Evolutionary conservation across 2,329 filamentous ascomycete genomes (phyloP).

Genomic region (Clonostachys solani): DNA sequence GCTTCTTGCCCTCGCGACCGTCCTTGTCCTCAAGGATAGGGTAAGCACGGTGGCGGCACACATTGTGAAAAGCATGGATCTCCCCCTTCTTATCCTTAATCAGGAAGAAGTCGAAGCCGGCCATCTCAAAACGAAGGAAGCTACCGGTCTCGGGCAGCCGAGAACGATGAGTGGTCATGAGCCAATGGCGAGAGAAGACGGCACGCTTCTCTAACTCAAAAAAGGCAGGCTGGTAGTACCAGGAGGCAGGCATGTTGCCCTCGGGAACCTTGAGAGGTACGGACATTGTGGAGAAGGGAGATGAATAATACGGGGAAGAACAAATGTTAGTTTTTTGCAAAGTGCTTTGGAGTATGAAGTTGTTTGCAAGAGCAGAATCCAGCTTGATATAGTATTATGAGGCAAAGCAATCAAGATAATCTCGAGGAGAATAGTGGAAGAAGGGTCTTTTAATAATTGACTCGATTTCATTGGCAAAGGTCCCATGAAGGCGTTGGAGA

Average conservation of each 20-base stretch:
- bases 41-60: constrained; percentile 58
- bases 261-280: not conserved
- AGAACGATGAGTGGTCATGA: constrained; percentile 47
- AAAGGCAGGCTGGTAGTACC: constrained; percentile 49
- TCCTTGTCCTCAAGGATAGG: constrained; percentile 47
- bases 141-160: constrained; percentile 47
- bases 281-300: not conserved
- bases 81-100: constrained; percentile 41
- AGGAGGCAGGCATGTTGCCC: constrained; percentile 34
- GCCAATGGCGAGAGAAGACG: constrained; percentile 54
- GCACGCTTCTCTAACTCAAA: constrained; percentile 52
- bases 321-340: too few species aligned
- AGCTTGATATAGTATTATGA: too few species aligned
- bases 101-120: constrained; percentile 52
- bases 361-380: too few species aligned
- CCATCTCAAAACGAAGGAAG: constrained; percentile 49
- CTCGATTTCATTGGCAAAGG: too few species aligned
- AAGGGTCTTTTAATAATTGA: too few species aligned
- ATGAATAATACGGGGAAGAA: too few species aligned
- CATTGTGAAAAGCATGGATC: constrained; percentile 58
- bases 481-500: too few species aligned
- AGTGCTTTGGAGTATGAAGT: too few species aligned
- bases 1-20: constrained; percentile 25
- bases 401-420: too few species aligned
- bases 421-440: too few species aligned